Conservation (phyloP, 2,329 filamentous ascomycete genomes). For the Ophiobolus disseminans region DNA sequence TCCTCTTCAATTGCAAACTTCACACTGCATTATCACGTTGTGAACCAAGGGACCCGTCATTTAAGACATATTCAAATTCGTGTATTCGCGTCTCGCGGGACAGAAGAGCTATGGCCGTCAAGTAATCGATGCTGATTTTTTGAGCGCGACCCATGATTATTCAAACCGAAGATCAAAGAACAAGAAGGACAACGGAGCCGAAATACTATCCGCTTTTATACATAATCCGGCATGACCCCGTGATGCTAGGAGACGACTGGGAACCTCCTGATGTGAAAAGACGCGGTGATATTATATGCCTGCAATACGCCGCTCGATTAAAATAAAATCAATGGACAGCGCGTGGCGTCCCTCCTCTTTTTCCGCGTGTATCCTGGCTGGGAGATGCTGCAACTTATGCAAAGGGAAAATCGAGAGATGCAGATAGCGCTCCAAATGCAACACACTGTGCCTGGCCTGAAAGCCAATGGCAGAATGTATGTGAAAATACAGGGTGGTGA, state of each 20-base stretch:
- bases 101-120: slow-evolving; percentile 16
- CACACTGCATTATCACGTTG: background rate
- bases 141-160: slow-evolving; percentile 15
- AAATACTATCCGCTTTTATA: slow-evolving; percentile 40
- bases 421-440: slow-evolving; percentile 46
- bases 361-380: slow-evolving; percentile 23
- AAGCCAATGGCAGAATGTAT: slow-evolving; percentile 32
- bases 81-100: slow-evolving; percentile 28
- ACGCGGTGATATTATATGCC: slow-evolving; percentile 28
- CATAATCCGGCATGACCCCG: slow-evolving; percentile 29
- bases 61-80: slow-evolving; percentile 33
- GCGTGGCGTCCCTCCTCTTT: slow-evolving; percentile 19
- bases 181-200: slow-evolving; percentile 15
- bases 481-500: slow-evolving; percentile 42
- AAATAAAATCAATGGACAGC: slow-evolving; percentile 20
- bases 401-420: slow-evolving; percentile 36
- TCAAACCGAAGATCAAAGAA: slow-evolving; percentile 23
- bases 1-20: background rate
- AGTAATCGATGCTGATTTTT: slow-evolving; percentile 25
- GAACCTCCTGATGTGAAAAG: slow-evolving; percentile 15
- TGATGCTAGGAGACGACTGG: slow-evolving; percentile 19
- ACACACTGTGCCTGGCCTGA: slow-evolving; percentile 24
- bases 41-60: background rate
- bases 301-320: slow-evolving; percentile 20
- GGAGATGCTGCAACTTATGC: slow-evolving; percentile 31